These are phyloP conservation scores for Aspergillus quadrilineatus DNA, from an alignment of 2,329 filamentous ascomycete species.

Conservation along the genomic window DNA sequence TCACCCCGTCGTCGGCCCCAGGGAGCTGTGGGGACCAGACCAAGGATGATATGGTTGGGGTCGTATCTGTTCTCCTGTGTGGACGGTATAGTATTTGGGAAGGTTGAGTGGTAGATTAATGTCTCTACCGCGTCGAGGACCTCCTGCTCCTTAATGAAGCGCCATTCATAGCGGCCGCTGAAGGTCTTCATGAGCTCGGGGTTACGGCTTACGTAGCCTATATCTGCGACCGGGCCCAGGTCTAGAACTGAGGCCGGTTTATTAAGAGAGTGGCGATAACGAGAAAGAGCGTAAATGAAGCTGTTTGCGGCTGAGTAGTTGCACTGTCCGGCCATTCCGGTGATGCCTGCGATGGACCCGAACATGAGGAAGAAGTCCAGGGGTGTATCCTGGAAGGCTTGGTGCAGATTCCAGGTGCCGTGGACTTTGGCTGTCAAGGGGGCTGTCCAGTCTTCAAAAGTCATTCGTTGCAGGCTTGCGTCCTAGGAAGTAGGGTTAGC, in stretches of 20 bases:
- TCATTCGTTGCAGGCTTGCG: constrained; percentile 21
- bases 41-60: not conserved
- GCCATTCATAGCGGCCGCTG: not conserved
- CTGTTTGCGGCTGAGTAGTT: constrained; percentile 41
- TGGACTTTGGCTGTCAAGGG: constrained; percentile 35
- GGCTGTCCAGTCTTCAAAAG: constrained; percentile 29
- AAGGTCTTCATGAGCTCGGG: not conserved
- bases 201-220: constrained; percentile 11
- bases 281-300: constrained; percentile 35
- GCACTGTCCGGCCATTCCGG: constrained; percentile 32
- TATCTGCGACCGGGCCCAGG: constrained; percentile 23
- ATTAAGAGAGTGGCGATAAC: constrained; percentile 25
- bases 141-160: not conserved
- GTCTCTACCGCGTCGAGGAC: not conserved
- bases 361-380: constrained; percentile 49
- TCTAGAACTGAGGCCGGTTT: constrained; percentile 20
- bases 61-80: not conserved
- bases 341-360: constrained; percentile 35
- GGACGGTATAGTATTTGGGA: not conserved
- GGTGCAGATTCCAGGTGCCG: constrained; percentile 33
- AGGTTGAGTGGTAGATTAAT: not conserved
- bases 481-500: not conserved
- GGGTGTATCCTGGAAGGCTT: constrained; percentile 12
- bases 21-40: not conserved
- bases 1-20: not conserved